Evolutionary conservation across 345 rosid species (phyloP), one percentile per base, ranked within the genome.

Genomic region (Populus ilicifolia): DNA sequence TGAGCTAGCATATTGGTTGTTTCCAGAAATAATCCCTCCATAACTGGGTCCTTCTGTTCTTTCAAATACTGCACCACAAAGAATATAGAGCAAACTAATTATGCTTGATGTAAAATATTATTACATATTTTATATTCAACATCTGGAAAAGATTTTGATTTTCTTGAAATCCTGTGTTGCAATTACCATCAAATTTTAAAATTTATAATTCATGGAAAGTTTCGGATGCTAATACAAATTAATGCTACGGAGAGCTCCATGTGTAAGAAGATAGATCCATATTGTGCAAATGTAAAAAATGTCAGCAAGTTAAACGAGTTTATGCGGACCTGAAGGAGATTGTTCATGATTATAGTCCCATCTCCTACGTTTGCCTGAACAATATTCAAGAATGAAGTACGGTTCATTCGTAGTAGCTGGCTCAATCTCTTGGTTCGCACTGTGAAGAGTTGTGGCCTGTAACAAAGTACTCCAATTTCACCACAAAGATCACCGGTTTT

Each of bases 321-420:
- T 3, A 48, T 59, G 11, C 71, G 8, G 38, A 95, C 99, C 93
- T 92, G 91, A 73, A 95, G 98, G 74, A 95, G 92, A 85, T 95
- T 95, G 81, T 89, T 93, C 92, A 92, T 88, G 82, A 95, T 92
- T 52, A 95, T 86, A 29, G 94, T 92, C 75, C 97, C 99, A 75
- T 95, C 99, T 81, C 96, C 98, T 56, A 93, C 89, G 81, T 95
- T 95, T 63, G 97, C 92, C 77, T 93, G 98, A 79, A 95, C 89
- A 33, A 93, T 92, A 64, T 87, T 92, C 69, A 95, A 75, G 89
- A 95, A 96, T 12, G 93, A 81, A 25, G 96, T 89, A 41, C 97
- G 95, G 80, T 93, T 96, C 81, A 93, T 79, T 61, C 97, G 97
- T 56, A 96, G 87, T 11, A 96, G 87, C 83, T 96, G 99, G 79